These are phyloP conservation scores for Selaginella moellendorffii DNA, from an alignment of 75 land plant species.

Conservation along the genomic window DNA sequence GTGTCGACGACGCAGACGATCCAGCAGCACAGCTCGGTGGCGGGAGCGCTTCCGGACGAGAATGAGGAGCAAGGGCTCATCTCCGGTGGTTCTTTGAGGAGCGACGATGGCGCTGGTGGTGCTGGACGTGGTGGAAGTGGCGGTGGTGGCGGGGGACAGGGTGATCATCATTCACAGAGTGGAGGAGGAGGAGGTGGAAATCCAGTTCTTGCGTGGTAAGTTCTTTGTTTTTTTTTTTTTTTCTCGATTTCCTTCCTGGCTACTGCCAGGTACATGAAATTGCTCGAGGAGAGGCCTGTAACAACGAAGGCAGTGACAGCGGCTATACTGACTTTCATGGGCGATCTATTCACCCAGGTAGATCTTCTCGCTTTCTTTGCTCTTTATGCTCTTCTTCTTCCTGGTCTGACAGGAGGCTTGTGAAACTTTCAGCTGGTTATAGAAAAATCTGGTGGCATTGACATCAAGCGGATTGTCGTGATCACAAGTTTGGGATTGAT, in stretches of 20 bases:
- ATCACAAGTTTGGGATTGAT: slow-evolving; percentile 67
- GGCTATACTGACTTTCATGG: slow-evolving; percentile 56
- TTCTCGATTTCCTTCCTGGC: background rate
- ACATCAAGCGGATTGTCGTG: slow-evolving; percentile 47
- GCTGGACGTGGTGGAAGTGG: slow-evolving; percentile 14
- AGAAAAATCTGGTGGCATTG: slow-evolving; percentile 40
- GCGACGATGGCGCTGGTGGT: slow-evolving; percentile 1
- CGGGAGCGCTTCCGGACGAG: background rate
- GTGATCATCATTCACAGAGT: background rate
- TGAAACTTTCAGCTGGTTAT: slow-evolving; percentile 42
- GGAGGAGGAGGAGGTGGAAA: background rate
- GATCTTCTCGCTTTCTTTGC: background rate
- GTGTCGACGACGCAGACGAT: too few relatives aligned
- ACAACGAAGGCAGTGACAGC: slow-evolving; percentile 64
- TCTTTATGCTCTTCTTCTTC: background rate
- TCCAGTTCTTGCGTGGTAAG: background rate
- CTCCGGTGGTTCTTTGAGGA: background rate
- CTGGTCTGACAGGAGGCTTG: background rate
- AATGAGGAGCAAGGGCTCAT: background rate
- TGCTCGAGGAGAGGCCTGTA: slow-evolving; percentile 49
- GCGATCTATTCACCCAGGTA: slow-evolving; percentile 85
- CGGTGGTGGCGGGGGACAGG: slow-evolving; percentile 8
- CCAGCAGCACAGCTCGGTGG: background rate
- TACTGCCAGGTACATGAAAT: slow-evolving; percentile 48
- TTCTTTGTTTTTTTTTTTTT: background rate